These are phyloP conservation scores for Prillingera fragicola DNA, from an alignment of 1,284 basidiomycete genomes.

Conservation along the genomic window DNA sequence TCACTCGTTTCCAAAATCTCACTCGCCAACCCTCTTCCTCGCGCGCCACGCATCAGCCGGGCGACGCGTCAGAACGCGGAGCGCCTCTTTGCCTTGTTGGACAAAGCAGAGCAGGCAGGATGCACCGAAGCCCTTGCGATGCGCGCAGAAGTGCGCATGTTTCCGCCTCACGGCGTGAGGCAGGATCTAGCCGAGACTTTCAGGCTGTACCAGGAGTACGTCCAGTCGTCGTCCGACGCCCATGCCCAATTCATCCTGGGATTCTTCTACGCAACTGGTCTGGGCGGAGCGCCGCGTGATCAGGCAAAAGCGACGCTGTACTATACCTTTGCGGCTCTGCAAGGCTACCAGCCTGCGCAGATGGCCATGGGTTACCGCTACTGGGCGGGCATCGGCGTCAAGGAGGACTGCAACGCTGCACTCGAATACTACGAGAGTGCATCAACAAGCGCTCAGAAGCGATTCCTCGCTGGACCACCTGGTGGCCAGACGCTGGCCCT, in stretches of 20 bases:
- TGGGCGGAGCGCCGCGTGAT: conserved; percentile 56
- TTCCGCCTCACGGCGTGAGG: conserved; percentile 40
- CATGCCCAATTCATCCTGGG: conserved; percentile 76
- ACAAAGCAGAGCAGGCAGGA: conserved; percentile 71
- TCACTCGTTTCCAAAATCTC: conserved; percentile 5
- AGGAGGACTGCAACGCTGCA: conserved; percentile 75
- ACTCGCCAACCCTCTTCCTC: conserved; percentile 1
- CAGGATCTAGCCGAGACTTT: conserved; percentile 36
- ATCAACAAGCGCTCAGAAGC: conserved; percentile 71
- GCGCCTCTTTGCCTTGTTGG: conserved; percentile 67
- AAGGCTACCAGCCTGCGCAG: conserved; percentile 77
- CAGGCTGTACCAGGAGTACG: conserved; percentile 8
- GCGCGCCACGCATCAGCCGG: conserved; percentile 15
- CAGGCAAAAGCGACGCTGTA: conserved; percentile 68
- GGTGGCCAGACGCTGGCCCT: conserved; percentile 83
- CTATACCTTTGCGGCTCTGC: conserved; percentile 86
- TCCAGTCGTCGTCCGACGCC: conserved; percentile 54
- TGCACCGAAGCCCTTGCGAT: conserved; percentile 68
- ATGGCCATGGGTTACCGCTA: conserved; percentile 93
- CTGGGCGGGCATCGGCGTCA: conserved; percentile 87
- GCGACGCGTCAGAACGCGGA: conserved; percentile 51
- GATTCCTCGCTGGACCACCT: conserved; percentile 78
- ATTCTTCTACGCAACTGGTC: conserved; percentile 82
- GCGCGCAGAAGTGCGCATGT: conserved; percentile 63
- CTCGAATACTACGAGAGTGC: conserved; percentile 81